Percentiles rank a stretch among this genome's conserved stretches.
These are phyloP conservation scores for Starmera amethionina DNA, from an alignment of 805 yeast genomes.

Conservation along the genomic window DNA sequence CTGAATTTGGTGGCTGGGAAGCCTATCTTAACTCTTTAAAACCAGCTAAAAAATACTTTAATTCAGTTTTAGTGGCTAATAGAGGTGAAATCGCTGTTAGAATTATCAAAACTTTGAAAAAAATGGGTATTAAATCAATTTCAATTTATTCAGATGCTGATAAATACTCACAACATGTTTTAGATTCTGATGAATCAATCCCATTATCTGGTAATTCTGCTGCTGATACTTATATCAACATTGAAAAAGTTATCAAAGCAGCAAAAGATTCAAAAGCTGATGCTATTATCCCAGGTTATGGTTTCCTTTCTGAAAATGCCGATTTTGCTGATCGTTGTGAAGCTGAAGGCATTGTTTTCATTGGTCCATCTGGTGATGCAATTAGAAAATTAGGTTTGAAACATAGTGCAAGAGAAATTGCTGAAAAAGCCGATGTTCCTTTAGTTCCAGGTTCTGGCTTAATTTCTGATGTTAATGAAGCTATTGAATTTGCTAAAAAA, in stretches of 20 bases:
- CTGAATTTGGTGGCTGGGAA: slow-evolving; percentile 87
- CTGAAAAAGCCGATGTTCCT: slow-evolving; percentile 86
- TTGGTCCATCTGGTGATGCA: slow-evolving; percentile 95
- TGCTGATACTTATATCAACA: slow-evolving; percentile 81
- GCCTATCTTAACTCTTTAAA: slow-evolving; percentile 35
- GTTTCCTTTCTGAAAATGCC: slow-evolving; percentile 93
- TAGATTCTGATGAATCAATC: slow-evolving; percentile 71
- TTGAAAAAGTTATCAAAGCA: slow-evolving; percentile 78
- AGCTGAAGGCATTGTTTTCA: slow-evolving; percentile 76
- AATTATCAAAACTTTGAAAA: slow-evolving; percentile 79
- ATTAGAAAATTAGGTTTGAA: slow-evolving; percentile 86
- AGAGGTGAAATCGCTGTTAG: slow-evolving; percentile 98
- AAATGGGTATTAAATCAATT: slow-evolving; percentile 65
- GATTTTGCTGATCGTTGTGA: slow-evolving; percentile 87
- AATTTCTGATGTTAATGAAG: slow-evolving; percentile 62
- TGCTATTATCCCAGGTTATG: slow-evolving; percentile 98
- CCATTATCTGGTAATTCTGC: slow-evolving; percentile 77
- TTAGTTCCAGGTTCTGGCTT: slow-evolving; percentile 95
- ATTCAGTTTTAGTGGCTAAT: slow-evolving; percentile 86
- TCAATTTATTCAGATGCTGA: slow-evolving; percentile 91
- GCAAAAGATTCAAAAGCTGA: slow-evolving; percentile 79
- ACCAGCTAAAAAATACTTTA: slow-evolving; percentile 48
- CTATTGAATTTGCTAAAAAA: slow-evolving; percentile 60
- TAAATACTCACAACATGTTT: slow-evolving; percentile 78
- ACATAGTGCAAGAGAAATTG: slow-evolving; percentile 95